Evolutionary conservation across 1,284 basidiomycete genomes (phyloP), one percentile per base, ranked within the genome.

Genomic region (Vanrija sp.): DNA sequence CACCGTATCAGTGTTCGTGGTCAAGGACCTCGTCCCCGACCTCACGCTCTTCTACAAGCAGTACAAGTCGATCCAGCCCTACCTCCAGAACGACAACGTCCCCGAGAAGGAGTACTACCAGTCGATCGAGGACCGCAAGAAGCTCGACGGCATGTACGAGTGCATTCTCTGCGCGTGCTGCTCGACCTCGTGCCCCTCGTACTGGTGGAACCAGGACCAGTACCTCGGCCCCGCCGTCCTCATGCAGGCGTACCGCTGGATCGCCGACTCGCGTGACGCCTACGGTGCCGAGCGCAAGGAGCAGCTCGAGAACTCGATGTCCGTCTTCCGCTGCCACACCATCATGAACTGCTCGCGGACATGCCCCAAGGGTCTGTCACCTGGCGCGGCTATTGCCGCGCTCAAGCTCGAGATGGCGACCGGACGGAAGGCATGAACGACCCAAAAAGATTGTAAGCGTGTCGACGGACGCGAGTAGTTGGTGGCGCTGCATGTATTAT

Each of bases 141-240:
- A 96, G 78, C 85, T 98, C 20, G 95, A 98, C 68, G 95, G 95
- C 52, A 82, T 98, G 80, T 98, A 98, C 80, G 95, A 98, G 78
- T 93, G 90, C 75, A 75, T 73, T 59, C 62, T 73, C 38, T 74
- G 69, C 66, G 92, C 92, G 0, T 95, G 94, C 79, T 98, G 95
- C 81, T 93, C 91, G 43, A 98, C 94, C 0, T 91, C 88, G 47
- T 98, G 94, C 82, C 92, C 91, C 4, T 78, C 77, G 39, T 97
- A 98, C 79, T 98, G 95, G 95, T 98, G 95, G 95, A 98, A 98
- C 80, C 90, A 95, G 79, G 93, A 98, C 73, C 88, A 93, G 77
- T 98, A 98, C 78, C 86, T 98, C 46, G 94, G 95, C 45, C 95
- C 95, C 6, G 95, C 94, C 9, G 93, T 93, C 0, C 81, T 98